These are phyloP conservation scores for Ophiostoma perfectum DNA, from an alignment of 2,329 filamentous ascomycete species.

Conservation along the genomic window DNA sequence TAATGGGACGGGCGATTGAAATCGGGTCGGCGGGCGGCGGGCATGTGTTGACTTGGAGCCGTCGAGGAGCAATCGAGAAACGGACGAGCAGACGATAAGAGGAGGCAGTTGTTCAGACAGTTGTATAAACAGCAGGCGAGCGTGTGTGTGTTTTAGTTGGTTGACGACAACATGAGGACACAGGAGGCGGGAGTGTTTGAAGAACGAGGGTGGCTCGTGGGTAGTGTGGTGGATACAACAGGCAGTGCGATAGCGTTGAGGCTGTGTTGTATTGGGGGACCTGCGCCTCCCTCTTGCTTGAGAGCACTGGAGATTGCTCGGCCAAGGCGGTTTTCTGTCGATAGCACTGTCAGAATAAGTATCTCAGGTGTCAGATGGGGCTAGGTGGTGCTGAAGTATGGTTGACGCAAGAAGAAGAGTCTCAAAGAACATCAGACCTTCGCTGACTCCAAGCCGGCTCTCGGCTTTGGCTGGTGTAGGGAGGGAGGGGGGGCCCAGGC, in stretches of 20 bases:
- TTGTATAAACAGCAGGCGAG: not conserved
- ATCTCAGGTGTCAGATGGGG: no score
- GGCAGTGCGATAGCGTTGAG: conserved; percentile 23
- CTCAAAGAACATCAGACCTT: no score
- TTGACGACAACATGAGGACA: conserved; percentile 2
- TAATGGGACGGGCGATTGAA: not conserved
- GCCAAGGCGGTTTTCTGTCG: no score
- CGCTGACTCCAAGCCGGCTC: not conserved
- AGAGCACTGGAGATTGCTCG: not conserved
- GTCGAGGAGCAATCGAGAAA: not conserved
- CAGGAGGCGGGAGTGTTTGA: not conserved
- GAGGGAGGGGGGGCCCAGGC: not conserved
- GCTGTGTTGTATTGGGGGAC: conserved; percentile 25
- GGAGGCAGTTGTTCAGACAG: not conserved
- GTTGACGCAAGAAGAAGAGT: no score
- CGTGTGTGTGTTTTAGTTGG: not conserved
- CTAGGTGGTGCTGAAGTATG: no score
- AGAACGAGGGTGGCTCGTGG: conserved; percentile 8
- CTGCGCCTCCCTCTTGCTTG: conserved; percentile 18
- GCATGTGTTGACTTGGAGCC: not conserved
- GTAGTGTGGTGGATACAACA: conserved; percentile 16
- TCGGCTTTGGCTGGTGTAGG: not conserved
- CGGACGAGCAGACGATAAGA: not conserved
- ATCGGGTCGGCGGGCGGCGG: not conserved
- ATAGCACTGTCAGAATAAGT: no score